Base-by-base conservation (phyloP, 148 eudicot genomes). In the Fallopia convolvulus region DNA sequence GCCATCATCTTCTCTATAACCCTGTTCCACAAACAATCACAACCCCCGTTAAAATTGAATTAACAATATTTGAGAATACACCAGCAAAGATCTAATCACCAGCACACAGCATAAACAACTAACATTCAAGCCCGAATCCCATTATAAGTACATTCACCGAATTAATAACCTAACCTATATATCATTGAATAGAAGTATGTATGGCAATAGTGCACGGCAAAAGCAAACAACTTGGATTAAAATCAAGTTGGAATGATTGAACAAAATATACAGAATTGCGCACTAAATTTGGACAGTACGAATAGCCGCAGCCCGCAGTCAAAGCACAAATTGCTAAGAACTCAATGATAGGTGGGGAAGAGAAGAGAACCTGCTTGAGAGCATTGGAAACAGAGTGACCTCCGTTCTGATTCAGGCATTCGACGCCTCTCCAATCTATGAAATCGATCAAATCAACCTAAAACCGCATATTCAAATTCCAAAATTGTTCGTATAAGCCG, bases 1-100 rank as follows among this genome's bases (percentile, higher is more conserved):
- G 39, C 97, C 97, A 71, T 92, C 97, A 83, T 95, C 99, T 87
- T 95, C 99, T 76, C 99, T 87, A 79, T 95, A 95, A 74, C 97
- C 99, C 99, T 95, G 84, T 47, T 77, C 66, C 76, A 84, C 72
- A 3, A 83, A 56, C 41, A 81, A 14, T 21, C 39, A 71, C 50
- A 23, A 21, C 8, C 32, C 66, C 68, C 36, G 3, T 60, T 23
- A 14, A 10, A 26, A 30, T 63, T 63, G 12, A 26, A 30, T 2
- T 63, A 6, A 36, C 46, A 39, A 6, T 4, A 36, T 33, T 2
- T 1, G 14, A 68, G 14, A 68, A 36, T 17, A 7, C 36, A 68
- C 21, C 11, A 36, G 11, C 46, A 68, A 68, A 39, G 17, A 14
- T 15, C 20, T 23, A 39, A 36, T 39, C 12, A 58, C 8, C 7